A percentile compares a stretch with the other conserved stretches of the same genome.
Conservation (phyloP, 2,329 filamentous ascomycete genomes). For the Penicillium griseofulvum region DNA sequence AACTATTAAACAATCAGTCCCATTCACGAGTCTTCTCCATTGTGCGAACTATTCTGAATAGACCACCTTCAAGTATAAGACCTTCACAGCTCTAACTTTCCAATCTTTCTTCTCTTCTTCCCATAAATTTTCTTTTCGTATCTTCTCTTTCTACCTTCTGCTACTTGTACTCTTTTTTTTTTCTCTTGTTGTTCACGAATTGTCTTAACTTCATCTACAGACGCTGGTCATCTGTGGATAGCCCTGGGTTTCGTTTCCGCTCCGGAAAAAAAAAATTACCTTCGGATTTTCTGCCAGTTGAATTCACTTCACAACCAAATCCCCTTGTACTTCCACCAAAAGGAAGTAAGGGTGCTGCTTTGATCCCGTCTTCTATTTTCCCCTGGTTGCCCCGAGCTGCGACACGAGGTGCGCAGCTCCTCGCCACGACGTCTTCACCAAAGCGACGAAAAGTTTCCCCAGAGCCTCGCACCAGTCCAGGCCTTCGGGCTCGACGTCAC, state of each 20-base stretch:
- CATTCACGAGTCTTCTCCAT: background rate
- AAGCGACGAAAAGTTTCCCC: slow-evolving; percentile 49
- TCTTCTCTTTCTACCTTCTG: background rate
- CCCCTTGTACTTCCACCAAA: slow-evolving; percentile 5
- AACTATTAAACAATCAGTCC: background rate
- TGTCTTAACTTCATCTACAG: background rate
- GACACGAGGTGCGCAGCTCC: slow-evolving; percentile 46
- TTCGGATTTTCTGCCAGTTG: slow-evolving; percentile 22
- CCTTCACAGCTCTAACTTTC: background rate
- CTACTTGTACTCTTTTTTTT: background rate
- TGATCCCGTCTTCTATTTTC: slow-evolving; percentile 4
- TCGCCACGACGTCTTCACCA: slow-evolving; percentile 50
- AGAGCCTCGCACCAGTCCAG: slow-evolving; percentile 43
- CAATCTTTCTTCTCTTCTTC: slow-evolving; percentile 1
- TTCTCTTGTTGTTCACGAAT: background rate
- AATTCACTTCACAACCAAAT: slow-evolving; percentile 11
- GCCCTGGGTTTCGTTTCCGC: slow-evolving; percentile 13
- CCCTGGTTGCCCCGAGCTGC: slow-evolving; percentile 40
- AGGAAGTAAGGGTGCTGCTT: slow-evolving; percentile 5
- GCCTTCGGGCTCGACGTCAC: slow-evolving; percentile 38
- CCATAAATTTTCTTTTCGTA: background rate
- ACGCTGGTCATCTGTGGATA: slow-evolving; percentile 3
- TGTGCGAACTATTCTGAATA: slow-evolving; percentile 3
- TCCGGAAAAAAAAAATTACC: slow-evolving; percentile 19
- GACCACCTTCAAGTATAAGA: background rate